These are phyloP conservation scores for Nepenthes gracilis DNA, from an alignment of 148 eudicot genomes.

Conservation along the genomic window DNA sequence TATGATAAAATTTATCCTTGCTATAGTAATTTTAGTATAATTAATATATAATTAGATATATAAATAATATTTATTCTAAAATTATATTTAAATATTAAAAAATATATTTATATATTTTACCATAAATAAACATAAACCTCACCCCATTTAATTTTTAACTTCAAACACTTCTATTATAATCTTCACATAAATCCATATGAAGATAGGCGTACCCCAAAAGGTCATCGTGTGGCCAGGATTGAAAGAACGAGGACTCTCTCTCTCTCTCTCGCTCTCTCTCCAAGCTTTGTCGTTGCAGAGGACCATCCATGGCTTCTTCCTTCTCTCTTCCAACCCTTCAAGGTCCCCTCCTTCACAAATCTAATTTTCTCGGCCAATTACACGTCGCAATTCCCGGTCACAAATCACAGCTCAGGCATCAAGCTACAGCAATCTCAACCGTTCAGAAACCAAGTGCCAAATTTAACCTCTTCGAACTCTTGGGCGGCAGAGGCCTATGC, in stretches of 20 bases:
- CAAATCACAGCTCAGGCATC: slow-evolving; percentile 10
- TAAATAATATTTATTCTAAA: too few relatives aligned
- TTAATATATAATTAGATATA: too few relatives aligned
- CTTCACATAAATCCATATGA: background rate
- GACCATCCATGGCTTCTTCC: slow-evolving; percentile 36
- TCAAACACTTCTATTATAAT: too few relatives aligned
- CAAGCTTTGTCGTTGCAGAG: background rate
- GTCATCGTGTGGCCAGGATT: slow-evolving; percentile 28
- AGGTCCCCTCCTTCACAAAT: slow-evolving; percentile 26
- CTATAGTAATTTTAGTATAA: too few relatives aligned
- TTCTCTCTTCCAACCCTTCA: slow-evolving; percentile 37
- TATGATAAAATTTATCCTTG: too few relatives aligned
- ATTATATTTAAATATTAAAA: too few relatives aligned
- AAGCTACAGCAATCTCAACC: slow-evolving; percentile 5
- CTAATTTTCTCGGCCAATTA: slow-evolving; percentile 51
- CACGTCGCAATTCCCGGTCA: slow-evolving; percentile 10
- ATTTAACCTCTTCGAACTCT: slow-evolving; percentile 47
- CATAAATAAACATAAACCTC: too few relatives aligned
- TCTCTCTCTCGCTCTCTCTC: background rate
- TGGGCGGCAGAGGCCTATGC: slow-evolving; percentile 90
- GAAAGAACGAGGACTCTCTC: background rate
- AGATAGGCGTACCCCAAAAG: too few relatives aligned
- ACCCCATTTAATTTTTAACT: too few relatives aligned
- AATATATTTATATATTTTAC: too few relatives aligned
- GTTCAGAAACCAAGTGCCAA: slow-evolving; percentile 31